A percentile compares a stretch with the other conserved stretches of the same genome.
Conservation (phyloP, 371 early-diverging fungal genomes). For the Thermomucor indicae-seudaticae region DNA sequence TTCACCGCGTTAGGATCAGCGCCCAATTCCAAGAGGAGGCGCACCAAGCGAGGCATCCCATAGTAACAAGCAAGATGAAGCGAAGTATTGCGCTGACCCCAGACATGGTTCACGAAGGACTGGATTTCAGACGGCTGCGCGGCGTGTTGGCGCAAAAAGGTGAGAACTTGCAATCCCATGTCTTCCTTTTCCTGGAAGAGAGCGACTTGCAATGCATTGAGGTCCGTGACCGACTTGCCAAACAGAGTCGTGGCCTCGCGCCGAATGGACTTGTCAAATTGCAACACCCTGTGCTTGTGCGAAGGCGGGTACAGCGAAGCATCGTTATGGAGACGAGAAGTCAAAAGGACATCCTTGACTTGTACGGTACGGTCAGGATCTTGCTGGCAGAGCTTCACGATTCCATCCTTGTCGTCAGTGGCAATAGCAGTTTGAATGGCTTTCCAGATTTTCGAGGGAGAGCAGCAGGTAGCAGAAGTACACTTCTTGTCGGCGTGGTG, state of each 20-base stretch:
- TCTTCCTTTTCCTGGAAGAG: slow-evolving; percentile 10
- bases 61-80: slow-evolving; percentile 69
- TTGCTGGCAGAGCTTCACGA: slow-evolving; percentile 4
- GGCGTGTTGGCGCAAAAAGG: slow-evolving; percentile 8
- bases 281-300: slow-evolving; percentile 17
- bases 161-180: slow-evolving; percentile 8
- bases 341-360: slow-evolving; percentile 11
- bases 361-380: slow-evolving; percentile 4
- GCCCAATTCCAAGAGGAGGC: slow-evolving; percentile 55
- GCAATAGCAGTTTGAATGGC: slow-evolving; percentile 13
- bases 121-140: slow-evolving; percentile 2
- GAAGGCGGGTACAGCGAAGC: slow-evolving; percentile 12
- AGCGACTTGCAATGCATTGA: slow-evolving; percentile 19
- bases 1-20: slow-evolving; percentile 59
- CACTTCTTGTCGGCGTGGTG: slow-evolving; percentile 9
- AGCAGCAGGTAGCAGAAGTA: slow-evolving; percentile 11
- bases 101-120: slow-evolving; percentile 60
- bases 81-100: slow-evolving; percentile 66
- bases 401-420: slow-evolving; percentile 7
- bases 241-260: slow-evolving; percentile 3
- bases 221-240: slow-evolving; percentile 13
- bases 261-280: slow-evolving; percentile 7
- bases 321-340: slow-evolving; percentile 10
- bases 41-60: slow-evolving; percentile 67
- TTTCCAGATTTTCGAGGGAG: slow-evolving; percentile 16